Percentiles rank a stretch among this genome's conserved stretches.
These are phyloP conservation scores for Globisporangium lucens DNA, from an alignment of 352 stramenopile species.

Conservation along the genomic window DNA sequence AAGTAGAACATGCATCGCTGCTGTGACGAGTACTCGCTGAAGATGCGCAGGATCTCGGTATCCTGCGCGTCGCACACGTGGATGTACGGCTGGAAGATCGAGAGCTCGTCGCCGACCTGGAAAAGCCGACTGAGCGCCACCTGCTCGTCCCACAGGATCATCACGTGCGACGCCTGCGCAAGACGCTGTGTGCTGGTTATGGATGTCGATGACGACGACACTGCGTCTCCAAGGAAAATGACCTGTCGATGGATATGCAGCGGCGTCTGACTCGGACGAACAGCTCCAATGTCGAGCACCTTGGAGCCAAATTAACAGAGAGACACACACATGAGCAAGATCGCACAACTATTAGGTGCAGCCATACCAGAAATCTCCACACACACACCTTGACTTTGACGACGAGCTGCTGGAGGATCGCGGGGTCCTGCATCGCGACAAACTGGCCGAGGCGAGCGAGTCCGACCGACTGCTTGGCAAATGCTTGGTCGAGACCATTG, in stretches of 20 bases:
- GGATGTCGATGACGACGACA: background rate
- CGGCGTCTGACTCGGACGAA: conserved; percentile 53
- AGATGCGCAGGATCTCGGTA: conserved; percentile 46
- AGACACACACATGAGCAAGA: background rate
- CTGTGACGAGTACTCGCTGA: conserved; percentile 57
- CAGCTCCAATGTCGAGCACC: conserved; percentile 66
- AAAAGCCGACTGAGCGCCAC: conserved; percentile 61
- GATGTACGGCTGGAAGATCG: conserved; percentile 61
- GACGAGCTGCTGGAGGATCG: conserved; percentile 30
- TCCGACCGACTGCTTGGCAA: conserved; percentile 11
- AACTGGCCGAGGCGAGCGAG: conserved; percentile 15
- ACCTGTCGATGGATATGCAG: conserved; percentile 62
- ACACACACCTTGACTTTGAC: conserved; percentile 21
- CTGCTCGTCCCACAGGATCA: conserved; percentile 72
- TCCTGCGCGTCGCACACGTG: conserved; percentile 45
- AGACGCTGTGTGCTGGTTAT: conserved; percentile 13
- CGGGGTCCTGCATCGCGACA: conserved; percentile 17
- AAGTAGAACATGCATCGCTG: conserved; percentile 52
- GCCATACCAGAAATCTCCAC: background rate
- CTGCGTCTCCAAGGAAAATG: conserved; percentile 47
- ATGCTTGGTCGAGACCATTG: conserved; percentile 9
- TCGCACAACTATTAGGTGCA: background rate
- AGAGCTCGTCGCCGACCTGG: conserved; percentile 49
- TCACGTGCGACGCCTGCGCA: conserved; percentile 37
- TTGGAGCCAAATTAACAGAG: background rate